These are phyloP conservation scores for Cynanchum wilfordii DNA, from an alignment of 257 asterid genomes.

Conservation along the genomic window DNA sequence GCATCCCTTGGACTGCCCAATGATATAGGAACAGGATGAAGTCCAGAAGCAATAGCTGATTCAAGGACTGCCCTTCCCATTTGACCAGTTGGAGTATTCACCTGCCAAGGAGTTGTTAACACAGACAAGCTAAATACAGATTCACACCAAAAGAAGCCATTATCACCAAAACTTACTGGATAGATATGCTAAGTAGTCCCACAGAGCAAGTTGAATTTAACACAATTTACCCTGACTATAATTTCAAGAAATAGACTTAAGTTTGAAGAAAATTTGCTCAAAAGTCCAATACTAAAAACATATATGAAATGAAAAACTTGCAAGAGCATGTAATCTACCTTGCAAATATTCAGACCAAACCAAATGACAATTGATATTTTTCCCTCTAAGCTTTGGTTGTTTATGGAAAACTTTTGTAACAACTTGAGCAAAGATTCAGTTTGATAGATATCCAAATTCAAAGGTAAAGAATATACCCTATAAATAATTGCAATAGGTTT, in stretches of 20 bases:
- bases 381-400: neutral
- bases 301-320: neutral
- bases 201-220: neutral
- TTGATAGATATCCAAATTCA: neutral
- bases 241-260: no score
- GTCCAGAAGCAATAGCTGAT: constrained; percentile 86
- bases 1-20: constrained; percentile 68
- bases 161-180: neutral
- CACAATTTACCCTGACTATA: no score
- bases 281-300: no score
- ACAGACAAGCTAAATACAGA: neutral
- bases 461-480: neutral
- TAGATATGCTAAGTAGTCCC: neutral
- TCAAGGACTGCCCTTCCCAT: constrained; percentile 95
- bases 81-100: constrained; percentile 86
- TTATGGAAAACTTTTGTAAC: neutral
- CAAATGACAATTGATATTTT: neutral
- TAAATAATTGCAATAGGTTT: neutral
- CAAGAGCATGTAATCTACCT: neutral
- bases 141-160: neutral
- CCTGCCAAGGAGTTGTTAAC: constrained; percentile 33
- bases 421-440: neutral
- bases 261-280: no score
- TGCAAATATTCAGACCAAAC: neutral
- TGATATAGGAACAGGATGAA: constrained; percentile 59